A percentile compares a stretch with the other conserved stretches of the same genome.
phyloP scores from a whole-genome alignment of 2,329 filamentous ascomycete species.

The Domatiomyces globalis region DNA sequence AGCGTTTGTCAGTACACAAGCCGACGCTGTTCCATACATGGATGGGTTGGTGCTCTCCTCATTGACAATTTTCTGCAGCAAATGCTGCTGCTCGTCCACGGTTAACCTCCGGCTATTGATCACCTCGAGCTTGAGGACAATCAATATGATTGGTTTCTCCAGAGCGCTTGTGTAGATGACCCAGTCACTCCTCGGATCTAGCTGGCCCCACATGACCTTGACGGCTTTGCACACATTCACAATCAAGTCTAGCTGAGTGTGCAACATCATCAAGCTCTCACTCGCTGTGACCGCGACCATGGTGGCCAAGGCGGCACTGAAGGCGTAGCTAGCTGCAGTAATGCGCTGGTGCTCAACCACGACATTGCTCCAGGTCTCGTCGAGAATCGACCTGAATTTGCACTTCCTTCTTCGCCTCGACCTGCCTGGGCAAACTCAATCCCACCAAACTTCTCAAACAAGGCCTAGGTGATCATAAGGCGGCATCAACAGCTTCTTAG shows the following conservation, averaged over 20 bases:
- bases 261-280: constrained; percentile 73
- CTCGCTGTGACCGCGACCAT: constrained; percentile 91
- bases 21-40: too few relatives aligned
- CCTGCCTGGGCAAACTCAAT: constrained; percentile 74
- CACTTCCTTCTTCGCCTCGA: constrained; percentile 90
- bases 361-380: constrained; percentile 90
- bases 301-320: constrained; percentile 84
- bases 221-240: constrained; percentile 71
- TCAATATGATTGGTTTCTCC: constrained; percentile 77
- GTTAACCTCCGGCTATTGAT: constrained; percentile 55
- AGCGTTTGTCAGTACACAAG: constrained; percentile 1
- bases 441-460: constrained; percentile 86
- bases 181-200: constrained; percentile 92
- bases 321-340: constrained; percentile 82
- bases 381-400: constrained; percentile 94
- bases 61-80: constrained; percentile 86
- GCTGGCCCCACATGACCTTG: constrained; percentile 66
- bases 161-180: constrained; percentile 62
- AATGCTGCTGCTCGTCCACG: constrained; percentile 62
- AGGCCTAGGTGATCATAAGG: constrained; percentile 88
- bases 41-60: too few relatives aligned
- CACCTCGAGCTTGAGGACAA: constrained; percentile 72
- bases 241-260: constrained; percentile 73
- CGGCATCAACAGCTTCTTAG: constrained; percentile 75
- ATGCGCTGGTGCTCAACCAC: constrained; percentile 95